These are phyloP conservation scores for Globisporangium irregulare DNA, from an alignment of 352 stramenopile genomes.

Conservation along the genomic window DNA sequence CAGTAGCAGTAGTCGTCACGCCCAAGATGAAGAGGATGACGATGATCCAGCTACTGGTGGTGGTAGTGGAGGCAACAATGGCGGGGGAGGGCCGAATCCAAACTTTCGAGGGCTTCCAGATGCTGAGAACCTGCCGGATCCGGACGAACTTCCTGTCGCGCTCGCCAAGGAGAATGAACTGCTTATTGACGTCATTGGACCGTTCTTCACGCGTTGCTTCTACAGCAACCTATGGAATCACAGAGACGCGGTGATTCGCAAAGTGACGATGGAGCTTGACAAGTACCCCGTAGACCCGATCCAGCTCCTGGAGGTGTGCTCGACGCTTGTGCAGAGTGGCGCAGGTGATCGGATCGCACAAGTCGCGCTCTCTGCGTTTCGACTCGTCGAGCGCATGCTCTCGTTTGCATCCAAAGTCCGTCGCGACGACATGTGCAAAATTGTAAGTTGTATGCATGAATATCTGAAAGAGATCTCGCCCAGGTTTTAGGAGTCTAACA, in stretches of 20 bases:
- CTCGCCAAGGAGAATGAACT: conserved; percentile 76
- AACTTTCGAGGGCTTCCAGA: conserved; percentile 70
- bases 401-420: conserved; percentile 41
- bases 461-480: not conserved
- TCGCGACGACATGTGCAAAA: conserved; percentile 61
- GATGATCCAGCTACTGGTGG: conserved; percentile 18
- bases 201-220: conserved; percentile 77
- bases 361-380: conserved; percentile 72
- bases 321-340: conserved; percentile 67
- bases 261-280: conserved; percentile 75
- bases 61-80: not conserved
- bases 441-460: conserved; percentile 33
- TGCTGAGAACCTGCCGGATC: conserved; percentile 63
- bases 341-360: conserved; percentile 71
- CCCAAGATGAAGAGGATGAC: conserved; percentile 21
- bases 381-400: conserved; percentile 60
- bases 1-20: conserved; percentile 8
- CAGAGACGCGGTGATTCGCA: conserved; percentile 77
- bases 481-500: not conserved
- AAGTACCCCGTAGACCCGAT: conserved; percentile 48
- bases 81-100: conserved; percentile 27
- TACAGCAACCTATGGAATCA: conserved; percentile 89
- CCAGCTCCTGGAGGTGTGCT: conserved; percentile 55
- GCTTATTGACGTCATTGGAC: conserved; percentile 68
- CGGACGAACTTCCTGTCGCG: conserved; percentile 61